Conservation (phyloP, 139 green algal genomes). For the Mesotaenium endlicherianum region DNA sequence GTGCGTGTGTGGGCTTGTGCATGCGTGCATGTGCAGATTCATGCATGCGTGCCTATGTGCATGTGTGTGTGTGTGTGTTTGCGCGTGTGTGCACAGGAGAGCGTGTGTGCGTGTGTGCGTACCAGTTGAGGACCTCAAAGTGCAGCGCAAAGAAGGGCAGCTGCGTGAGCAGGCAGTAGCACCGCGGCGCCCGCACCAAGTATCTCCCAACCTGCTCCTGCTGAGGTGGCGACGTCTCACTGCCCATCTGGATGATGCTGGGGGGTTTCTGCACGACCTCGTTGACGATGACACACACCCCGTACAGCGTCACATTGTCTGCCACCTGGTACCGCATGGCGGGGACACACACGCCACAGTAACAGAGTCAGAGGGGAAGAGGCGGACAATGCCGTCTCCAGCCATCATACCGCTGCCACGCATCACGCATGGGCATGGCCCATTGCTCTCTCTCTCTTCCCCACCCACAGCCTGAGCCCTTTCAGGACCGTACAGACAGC, state of each 20-base stretch:
- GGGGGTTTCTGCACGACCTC: slow-evolving; percentile 78
- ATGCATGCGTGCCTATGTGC: too few relatives aligned
- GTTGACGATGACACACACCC: slow-evolving; percentile 74
- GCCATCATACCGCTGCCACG: too few relatives aligned
- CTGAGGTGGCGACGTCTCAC: not conserved
- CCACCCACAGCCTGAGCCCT: too few relatives aligned
- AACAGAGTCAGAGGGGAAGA: too few relatives aligned
- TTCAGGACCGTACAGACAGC: too few relatives aligned
- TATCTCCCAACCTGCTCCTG: slow-evolving; percentile 31
- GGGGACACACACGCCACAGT: not conserved
- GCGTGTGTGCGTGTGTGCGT: too few relatives aligned
- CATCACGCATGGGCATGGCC: too few relatives aligned
- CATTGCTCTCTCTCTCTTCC: too few relatives aligned
- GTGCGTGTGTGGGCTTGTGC: too few relatives aligned
- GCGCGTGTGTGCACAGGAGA: too few relatives aligned
- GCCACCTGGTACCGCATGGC: slow-evolving; percentile 24
- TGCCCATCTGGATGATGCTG: slow-evolving; percentile 43
- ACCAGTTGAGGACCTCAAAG: slow-evolving; percentile 80
- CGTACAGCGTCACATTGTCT: slow-evolving; percentile 75
- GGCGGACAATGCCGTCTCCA: too few relatives aligned
- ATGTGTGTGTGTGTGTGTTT: too few relatives aligned
- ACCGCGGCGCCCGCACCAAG: slow-evolving; percentile 75
- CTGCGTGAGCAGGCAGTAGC: slow-evolving; percentile 83
- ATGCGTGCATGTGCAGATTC: not conserved
- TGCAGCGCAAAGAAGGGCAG: slow-evolving; percentile 88